phyloP scores from a whole-genome alignment of 352 stramenopile species.

The Blastocystis sp. region DNA sequence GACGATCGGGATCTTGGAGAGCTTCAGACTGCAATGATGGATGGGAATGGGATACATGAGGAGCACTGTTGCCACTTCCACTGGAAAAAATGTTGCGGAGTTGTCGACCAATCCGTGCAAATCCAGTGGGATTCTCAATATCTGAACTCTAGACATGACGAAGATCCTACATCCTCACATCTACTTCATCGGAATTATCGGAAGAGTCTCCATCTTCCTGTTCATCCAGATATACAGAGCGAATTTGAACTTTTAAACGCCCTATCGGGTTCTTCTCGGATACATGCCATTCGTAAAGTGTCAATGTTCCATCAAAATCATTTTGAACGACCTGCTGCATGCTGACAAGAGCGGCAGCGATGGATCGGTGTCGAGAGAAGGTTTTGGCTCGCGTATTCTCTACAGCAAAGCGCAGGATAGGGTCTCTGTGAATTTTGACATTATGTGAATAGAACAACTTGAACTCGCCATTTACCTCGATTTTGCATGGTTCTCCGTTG shows the following conservation, averaged over 20 bases:
- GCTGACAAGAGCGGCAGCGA: conserved; percentile 53
- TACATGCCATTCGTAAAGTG: conserved; percentile 58
- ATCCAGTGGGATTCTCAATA: background rate
- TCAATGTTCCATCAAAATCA: conserved; percentile 36
- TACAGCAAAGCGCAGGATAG: conserved; percentile 54
- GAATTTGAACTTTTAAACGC: conserved; percentile 39
- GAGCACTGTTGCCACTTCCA: background rate
- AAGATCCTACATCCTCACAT: background rate
- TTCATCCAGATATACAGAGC: conserved; percentile 53
- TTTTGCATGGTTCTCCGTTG: conserved; percentile 17
- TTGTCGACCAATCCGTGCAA: conserved; percentile 21
- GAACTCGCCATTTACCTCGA: conserved; percentile 55
- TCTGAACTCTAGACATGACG: conserved; percentile 25
- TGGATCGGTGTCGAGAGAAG: conserved; percentile 56
- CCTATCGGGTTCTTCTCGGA: conserved; percentile 40
- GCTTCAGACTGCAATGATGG: background rate
- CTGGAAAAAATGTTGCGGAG: conserved; percentile 46
- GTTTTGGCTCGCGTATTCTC: conserved; percentile 62
- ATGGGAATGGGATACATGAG: background rate
- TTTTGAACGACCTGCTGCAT: conserved; percentile 62
- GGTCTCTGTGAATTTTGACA: conserved; percentile 57
- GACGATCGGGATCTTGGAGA: no score
- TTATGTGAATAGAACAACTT: conserved; percentile 54
- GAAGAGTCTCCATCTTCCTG: conserved; percentile 5
- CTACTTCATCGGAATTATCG: conserved; percentile 12